A percentile compares a stretch with the other conserved stretches of the same genome.
Evolutionary conservation across 106 monocot genomes (phyloP).

Genomic region (Acorus gramineus): DNA sequence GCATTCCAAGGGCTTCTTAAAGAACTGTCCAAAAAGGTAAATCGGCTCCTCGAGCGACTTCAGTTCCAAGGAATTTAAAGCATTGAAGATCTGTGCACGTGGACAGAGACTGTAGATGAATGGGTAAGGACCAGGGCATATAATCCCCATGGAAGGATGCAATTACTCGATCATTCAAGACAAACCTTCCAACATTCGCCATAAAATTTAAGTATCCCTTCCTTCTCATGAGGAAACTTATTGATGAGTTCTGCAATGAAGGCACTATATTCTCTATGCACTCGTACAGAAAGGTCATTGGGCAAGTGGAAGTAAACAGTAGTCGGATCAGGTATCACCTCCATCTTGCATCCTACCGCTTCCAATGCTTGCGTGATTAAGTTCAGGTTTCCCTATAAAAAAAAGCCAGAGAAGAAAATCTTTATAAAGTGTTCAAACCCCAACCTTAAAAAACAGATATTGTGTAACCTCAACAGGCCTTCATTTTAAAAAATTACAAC

Average conservation of each 20-base stretch:
- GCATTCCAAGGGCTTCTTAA: constrained; percentile 88
- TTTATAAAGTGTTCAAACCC: background rate
- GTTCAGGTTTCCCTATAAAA: constrained; percentile 80
- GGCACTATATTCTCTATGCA: constrained; percentile 61
- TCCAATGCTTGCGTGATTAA: constrained; percentile 82
- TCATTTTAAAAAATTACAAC: too few relatives aligned
- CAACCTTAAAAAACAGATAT: too few relatives aligned
- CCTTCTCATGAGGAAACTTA: constrained; percentile 82
- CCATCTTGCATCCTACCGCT: constrained; percentile 71
- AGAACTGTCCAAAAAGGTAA: constrained; percentile 95
- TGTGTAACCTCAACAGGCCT: too few relatives aligned
- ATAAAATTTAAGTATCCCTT: constrained; percentile 80
- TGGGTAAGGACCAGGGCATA: too few relatives aligned
- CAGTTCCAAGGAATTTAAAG: constrained; percentile 87
- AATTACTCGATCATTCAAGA: background rate
- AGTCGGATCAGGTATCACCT: constrained; percentile 82
- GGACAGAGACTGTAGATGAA: too few relatives aligned
- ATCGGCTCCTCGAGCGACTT: constrained; percentile 97
- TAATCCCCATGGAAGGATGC: background rate
- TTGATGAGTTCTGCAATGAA: constrained; percentile 59
- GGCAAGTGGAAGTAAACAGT: constrained; percentile 96
- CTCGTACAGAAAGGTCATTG: constrained; percentile 53
- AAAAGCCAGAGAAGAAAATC: background rate
- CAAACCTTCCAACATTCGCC: constrained; percentile 89
- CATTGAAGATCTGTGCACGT: constrained; percentile 64